Conservation (phyloP, 371 early-diverging fungal species). For the Mortierella sp. region DNA sequence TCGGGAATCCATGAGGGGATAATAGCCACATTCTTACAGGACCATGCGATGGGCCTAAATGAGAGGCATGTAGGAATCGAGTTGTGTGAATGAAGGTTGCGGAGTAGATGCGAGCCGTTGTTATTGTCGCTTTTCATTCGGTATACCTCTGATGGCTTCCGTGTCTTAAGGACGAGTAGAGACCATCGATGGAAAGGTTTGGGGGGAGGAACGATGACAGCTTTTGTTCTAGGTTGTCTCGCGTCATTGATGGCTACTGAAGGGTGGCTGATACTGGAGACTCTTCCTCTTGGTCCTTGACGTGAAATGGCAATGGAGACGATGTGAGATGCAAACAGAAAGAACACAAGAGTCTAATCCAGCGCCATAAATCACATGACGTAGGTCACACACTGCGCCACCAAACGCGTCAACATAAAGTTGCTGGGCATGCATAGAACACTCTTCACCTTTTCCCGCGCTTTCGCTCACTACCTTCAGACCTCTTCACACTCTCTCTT, state of each 20-base stretch:
- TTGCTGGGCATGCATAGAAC: too few relatives aligned
- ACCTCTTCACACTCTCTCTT: too few relatives aligned
- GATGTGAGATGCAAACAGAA: not conserved
- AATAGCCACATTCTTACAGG: conserved; percentile 43
- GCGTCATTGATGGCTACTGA: conserved; percentile 15
- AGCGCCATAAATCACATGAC: too few relatives aligned
- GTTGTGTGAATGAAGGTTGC: not conserved
- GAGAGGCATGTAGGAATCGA: not conserved
- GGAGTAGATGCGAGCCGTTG: too few relatives aligned
- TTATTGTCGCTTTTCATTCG: not conserved
- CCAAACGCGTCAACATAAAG: too few relatives aligned
- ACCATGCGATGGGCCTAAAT: conserved; percentile 50
- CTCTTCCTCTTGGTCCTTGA: too few relatives aligned
- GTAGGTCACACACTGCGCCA: too few relatives aligned
- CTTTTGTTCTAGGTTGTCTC: conserved; percentile 20
- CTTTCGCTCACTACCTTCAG: too few relatives aligned
- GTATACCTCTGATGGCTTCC: conserved; percentile 48
- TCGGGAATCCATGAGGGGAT: conserved; percentile 53
- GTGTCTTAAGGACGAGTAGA: conserved; percentile 40
- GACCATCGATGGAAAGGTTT: conserved; percentile 42
- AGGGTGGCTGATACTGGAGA: too few relatives aligned
- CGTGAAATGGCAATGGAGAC: not conserved
- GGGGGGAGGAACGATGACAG: conserved; percentile 42
- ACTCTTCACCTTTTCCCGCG: too few relatives aligned
- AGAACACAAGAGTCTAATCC: too few relatives aligned